Evolutionary conservation across 2,329 filamentous ascomycete species (phyloP).

Genomic region (Teratosphaeria epicoccoides): DNA sequence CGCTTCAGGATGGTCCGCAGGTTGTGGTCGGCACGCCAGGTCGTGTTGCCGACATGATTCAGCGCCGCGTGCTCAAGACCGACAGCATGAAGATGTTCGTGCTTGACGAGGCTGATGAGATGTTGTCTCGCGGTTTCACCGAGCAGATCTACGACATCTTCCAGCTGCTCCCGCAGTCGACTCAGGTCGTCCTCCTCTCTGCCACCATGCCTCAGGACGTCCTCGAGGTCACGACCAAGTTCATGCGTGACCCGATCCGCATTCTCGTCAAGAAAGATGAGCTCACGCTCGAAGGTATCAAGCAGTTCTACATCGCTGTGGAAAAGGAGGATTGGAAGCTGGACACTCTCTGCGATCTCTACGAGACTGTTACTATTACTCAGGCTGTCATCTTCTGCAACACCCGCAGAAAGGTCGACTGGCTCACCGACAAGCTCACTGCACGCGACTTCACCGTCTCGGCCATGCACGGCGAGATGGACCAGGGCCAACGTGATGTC

Average conservation of each 20-base stretch:
- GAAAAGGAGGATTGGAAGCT: slow-evolving; percentile 99
- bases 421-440: slow-evolving; percentile 98
- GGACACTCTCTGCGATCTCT: slow-evolving; percentile 95
- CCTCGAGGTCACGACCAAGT: slow-evolving; percentile 98
- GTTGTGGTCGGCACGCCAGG: slow-evolving; percentile 96
- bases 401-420: slow-evolving; percentile 99
- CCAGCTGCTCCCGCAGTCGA: slow-evolving; percentile 94
- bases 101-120: slow-evolving; percentile 98
- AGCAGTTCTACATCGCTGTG: slow-evolving; percentile 99
- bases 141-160: slow-evolving; percentile 99
- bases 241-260: slow-evolving; percentile 98
- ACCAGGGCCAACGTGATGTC: slow-evolving; percentile 91
- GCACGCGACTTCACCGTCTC: slow-evolving; percentile 97
- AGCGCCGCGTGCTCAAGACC: slow-evolving; percentile 92
- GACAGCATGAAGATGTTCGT: slow-evolving; percentile 99
- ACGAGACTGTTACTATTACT: slow-evolving; percentile 98
- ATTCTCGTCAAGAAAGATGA: slow-evolving; percentile 99
- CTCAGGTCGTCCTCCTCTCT: slow-evolving; percentile 94
- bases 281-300: slow-evolving; percentile 98
- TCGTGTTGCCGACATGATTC: slow-evolving; percentile 99
- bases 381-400: slow-evolving; percentile 99
- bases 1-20: slow-evolving; percentile 89
- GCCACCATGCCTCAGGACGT: slow-evolving; percentile 99
- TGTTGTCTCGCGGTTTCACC: slow-evolving; percentile 98
- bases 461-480: slow-evolving; percentile 99